A percentile compares a stretch with the other conserved stretches of the same genome.
Conservation (phyloP, 257 asterid genomes). For the Solanum sejunctum region DNA sequence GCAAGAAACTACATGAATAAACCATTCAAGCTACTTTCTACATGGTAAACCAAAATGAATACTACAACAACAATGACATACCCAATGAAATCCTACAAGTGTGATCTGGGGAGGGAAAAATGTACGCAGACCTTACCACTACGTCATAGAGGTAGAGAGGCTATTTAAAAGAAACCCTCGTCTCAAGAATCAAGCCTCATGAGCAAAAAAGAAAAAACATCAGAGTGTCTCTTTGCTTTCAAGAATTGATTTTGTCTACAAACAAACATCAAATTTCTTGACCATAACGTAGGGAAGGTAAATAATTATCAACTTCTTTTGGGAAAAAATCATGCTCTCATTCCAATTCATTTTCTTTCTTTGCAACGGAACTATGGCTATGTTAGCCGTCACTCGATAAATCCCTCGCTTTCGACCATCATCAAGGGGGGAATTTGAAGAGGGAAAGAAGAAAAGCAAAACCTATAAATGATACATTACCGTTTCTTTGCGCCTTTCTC, state of each 20-base stretch:
- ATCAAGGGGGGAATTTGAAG: background rate
- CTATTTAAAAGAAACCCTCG: too few species aligned
- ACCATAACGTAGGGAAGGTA: background rate
- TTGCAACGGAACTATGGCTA: background rate
- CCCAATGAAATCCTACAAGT: too few species aligned
- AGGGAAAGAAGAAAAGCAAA: background rate
- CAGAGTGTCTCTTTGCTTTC: background rate
- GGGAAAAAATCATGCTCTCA: background rate
- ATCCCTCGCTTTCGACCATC: background rate
- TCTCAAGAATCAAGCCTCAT: too few species aligned
- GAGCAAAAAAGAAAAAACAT: background rate
- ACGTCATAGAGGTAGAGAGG: too few species aligned
- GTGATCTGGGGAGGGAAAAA: too few species aligned
- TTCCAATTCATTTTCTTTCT: background rate
- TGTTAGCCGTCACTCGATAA: background rate
- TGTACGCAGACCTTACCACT: too few species aligned
- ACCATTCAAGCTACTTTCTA: background rate
- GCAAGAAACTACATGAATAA: background rate
- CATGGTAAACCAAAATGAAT: background rate
- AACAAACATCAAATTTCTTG: background rate
- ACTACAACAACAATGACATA: too few species aligned
- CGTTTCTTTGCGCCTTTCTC: conserved; percentile 17
- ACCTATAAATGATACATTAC: background rate
- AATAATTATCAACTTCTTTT: background rate
- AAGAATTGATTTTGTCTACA: background rate